These are phyloP conservation scores for Moniliophthora roreri DNA, from an alignment of 1,284 basidiomycete genomes.

Conservation along the genomic window DNA sequence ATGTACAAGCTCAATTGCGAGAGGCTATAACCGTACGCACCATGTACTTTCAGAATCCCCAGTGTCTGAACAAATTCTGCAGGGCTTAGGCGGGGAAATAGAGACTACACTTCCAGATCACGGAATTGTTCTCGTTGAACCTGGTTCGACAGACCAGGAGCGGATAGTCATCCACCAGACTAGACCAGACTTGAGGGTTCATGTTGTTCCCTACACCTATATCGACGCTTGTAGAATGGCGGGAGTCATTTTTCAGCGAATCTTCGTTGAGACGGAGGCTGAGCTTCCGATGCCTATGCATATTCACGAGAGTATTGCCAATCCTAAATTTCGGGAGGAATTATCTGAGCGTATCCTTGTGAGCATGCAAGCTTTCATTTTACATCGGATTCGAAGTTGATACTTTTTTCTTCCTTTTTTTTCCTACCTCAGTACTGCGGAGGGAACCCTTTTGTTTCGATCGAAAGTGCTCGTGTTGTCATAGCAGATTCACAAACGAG, in stretches of 20 bases:
- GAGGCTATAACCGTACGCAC: constrained; percentile 63
- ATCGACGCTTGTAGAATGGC: constrained; percentile 77
- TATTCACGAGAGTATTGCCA: constrained; percentile 75
- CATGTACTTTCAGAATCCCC: neutral
- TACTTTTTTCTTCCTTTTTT: constrained; percentile 8
- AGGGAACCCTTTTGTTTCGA: constrained; percentile 66
- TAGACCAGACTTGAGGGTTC: constrained; percentile 55
- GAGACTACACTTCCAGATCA: constrained; percentile 72
- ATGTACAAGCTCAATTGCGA: constrained; percentile 64
- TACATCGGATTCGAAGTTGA: constrained; percentile 2
- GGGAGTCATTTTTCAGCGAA: constrained; percentile 67
- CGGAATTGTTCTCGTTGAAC: constrained; percentile 71
- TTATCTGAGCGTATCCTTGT: constrained; percentile 70
- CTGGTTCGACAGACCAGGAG: constrained; percentile 64
- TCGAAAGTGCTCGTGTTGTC: constrained; percentile 67
- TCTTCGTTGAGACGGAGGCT: constrained; percentile 55
- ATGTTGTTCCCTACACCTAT: constrained; percentile 76
- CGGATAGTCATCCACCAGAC: constrained; percentile 71
- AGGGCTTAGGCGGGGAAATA: constrained; percentile 72
- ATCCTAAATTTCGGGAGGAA: constrained; percentile 63
- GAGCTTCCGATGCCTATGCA: constrained; percentile 67
- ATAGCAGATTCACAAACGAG: constrained; percentile 76
- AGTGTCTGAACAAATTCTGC: constrained; percentile 1
- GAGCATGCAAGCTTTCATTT: constrained; percentile 23
- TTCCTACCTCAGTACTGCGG: constrained; percentile 61